These are phyloP conservation scores for Suillus sp. DNA, from an alignment of 768 basidiomycete genomes.

Conservation along the genomic window DNA sequence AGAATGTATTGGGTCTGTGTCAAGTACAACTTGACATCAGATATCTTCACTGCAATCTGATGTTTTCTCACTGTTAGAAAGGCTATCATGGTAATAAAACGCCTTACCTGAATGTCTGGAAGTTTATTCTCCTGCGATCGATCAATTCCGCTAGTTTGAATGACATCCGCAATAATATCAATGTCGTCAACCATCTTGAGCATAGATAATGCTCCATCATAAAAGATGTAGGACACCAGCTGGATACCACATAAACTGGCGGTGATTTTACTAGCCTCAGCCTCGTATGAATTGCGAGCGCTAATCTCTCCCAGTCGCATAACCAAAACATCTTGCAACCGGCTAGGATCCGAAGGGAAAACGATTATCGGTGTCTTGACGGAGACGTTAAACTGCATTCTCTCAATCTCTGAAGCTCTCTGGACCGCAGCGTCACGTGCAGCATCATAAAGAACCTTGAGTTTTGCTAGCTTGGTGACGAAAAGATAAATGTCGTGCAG, in stretches of 20 bases:
- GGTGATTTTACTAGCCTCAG: conserved; percentile 54
- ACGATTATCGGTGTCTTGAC: conserved; percentile 91
- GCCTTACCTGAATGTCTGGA: conserved; percentile 76
- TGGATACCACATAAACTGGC: conserved; percentile 86
- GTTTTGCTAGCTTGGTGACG: conserved; percentile 78
- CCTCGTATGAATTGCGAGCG: conserved; percentile 74
- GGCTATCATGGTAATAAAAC: conserved; percentile 6
- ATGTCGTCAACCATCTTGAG: conserved; percentile 95
- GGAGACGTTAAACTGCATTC: conserved; percentile 90
- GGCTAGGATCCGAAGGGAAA: conserved; percentile 70
- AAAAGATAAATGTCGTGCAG: conserved; percentile 87
- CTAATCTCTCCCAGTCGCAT: conserved; percentile 88
- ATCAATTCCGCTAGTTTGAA: conserved; percentile 62
- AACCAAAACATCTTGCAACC: conserved; percentile 67
- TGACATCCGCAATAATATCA: conserved; percentile 65
- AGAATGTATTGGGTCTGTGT: conserved; percentile 83
- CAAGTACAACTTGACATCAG: conserved; percentile 81
- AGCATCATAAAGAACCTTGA: conserved; percentile 94
- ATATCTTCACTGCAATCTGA: conserved; percentile 72
- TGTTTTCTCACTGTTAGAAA: conserved; percentile 12
- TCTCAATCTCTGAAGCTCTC: conserved; percentile 87
- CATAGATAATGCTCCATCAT: conserved; percentile 46
- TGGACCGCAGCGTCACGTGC: conserved; percentile 93
- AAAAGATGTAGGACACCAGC: conserved; percentile 68
- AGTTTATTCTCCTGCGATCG: conserved; percentile 48